phyloP scores from a whole-genome alignment of 2,329 filamentous ascomycete species.

The Hymenoscyphus albidus region DNA sequence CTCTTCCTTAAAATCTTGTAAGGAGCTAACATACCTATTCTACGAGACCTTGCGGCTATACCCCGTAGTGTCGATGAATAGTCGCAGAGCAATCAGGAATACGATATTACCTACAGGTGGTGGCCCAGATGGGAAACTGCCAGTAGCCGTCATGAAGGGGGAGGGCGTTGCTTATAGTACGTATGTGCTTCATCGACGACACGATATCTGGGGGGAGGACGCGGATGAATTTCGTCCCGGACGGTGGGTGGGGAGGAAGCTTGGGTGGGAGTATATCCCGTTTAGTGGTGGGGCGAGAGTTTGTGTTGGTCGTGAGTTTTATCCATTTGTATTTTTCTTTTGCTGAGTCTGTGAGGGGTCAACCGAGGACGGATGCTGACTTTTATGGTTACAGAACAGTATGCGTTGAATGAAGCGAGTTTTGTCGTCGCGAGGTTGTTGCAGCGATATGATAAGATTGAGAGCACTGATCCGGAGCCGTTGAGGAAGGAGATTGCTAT shows the following conservation, averaged over 20 bases:
- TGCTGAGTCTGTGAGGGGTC: not conserved
- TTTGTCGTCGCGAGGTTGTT: constrained; percentile 34
- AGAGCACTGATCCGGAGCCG: constrained; percentile 18
- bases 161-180: constrained; percentile 27
- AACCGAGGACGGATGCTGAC: not conserved
- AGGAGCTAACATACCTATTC: constrained; percentile 22
- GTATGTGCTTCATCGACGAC: constrained; percentile 35
- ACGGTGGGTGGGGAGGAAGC: constrained; percentile 63
- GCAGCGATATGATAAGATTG: constrained; percentile 32
- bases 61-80: constrained; percentile 33
- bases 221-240: constrained; percentile 69
- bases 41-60: constrained; percentile 33
- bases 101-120: constrained; percentile 35
- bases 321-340: constrained; percentile 7
- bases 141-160: constrained; percentile 32
- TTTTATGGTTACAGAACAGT: constrained; percentile 26
- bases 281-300: constrained; percentile 68
- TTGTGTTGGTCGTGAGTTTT: constrained; percentile 57
- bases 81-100: constrained; percentile 25
- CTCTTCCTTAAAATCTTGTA: constrained; percentile 26
- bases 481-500: constrained; percentile 23
- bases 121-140: constrained; percentile 30
- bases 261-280: constrained; percentile 69
- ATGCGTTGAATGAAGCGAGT: constrained; percentile 33
- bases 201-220: constrained; percentile 67